These are phyloP conservation scores for Lolium rigidum DNA, from an alignment of 176 grass and related monocot species.

Conservation along the genomic window DNA sequence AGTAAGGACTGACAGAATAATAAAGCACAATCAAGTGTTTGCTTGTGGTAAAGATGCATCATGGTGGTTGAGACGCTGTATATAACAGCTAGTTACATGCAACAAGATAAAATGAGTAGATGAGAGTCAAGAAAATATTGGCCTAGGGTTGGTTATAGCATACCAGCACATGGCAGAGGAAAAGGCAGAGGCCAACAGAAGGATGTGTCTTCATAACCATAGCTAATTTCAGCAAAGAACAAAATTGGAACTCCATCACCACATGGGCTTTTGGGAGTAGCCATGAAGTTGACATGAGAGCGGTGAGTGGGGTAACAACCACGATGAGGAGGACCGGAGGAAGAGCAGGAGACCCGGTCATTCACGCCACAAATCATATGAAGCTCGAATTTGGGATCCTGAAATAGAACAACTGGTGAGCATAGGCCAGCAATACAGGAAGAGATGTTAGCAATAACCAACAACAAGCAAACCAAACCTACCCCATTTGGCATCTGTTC, in stretches of 20 bases:
- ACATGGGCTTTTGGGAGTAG: background rate
- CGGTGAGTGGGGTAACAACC: background rate
- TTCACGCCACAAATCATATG: constrained; percentile 9
- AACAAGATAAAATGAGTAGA: background rate
- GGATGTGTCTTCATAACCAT: background rate
- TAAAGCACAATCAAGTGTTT: background rate
- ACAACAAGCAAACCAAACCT: background rate
- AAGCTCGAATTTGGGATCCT: constrained; percentile 26
- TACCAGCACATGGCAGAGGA: background rate
- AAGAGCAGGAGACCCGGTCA: background rate
- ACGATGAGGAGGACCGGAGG: background rate
- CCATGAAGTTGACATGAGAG: constrained; percentile 11
- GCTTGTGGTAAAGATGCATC: background rate
- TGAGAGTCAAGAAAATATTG: background rate
- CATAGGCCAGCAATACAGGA: background rate
- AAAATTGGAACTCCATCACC: background rate
- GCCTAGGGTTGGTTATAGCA: background rate
- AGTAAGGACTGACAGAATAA: background rate
- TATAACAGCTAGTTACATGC: background rate
- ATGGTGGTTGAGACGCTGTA: background rate
- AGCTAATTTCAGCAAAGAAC: background rate
- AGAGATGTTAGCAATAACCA: background rate
- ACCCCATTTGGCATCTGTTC: background rate
- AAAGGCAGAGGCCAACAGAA: background rate
- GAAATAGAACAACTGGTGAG: background rate